Evolutionary conservation across 169 alveolate species (phyloP).

Genomic region (Amoebophrya sp.): DNA sequence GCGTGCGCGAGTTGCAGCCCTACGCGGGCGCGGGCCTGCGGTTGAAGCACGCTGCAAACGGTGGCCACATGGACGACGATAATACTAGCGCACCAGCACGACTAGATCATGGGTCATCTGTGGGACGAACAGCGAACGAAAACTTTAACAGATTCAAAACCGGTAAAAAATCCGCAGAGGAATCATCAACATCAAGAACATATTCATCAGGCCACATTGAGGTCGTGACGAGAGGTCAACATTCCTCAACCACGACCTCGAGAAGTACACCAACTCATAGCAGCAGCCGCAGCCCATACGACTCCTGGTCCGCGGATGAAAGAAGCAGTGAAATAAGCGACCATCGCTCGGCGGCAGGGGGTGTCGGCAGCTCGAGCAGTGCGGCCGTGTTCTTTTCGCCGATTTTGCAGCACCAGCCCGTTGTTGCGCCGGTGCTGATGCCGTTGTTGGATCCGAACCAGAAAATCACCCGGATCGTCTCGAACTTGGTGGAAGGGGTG

Average conservation of each 20-base stretch:
- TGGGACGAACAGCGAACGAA: background rate
- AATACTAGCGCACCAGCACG: no score
- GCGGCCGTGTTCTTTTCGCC: no score
- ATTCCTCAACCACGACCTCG: no score
- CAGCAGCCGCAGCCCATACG: background rate
- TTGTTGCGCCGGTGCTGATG: background rate
- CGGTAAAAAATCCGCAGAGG: no score
- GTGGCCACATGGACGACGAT: background rate
- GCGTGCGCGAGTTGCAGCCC: background rate
- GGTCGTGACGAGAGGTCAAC: background rate
- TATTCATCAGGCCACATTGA: background rate
- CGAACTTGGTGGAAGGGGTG: background rate
- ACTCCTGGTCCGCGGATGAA: background rate
- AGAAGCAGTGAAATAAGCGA: background rate
- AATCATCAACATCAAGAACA: no score
- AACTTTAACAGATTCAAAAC: no score
- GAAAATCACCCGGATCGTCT: background rate
- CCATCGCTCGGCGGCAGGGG: no score
- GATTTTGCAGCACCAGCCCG: no score
- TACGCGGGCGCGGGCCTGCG: background rate
- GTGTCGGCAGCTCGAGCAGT: no score
- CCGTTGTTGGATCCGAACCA: background rate
- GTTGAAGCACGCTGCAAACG: no score
- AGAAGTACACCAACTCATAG: background rate
- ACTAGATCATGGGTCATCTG: background rate